Base-by-base conservation (phyloP, 2,329 filamentous ascomycete genomes). In the Pseudogymnoascus sp. region DNA sequence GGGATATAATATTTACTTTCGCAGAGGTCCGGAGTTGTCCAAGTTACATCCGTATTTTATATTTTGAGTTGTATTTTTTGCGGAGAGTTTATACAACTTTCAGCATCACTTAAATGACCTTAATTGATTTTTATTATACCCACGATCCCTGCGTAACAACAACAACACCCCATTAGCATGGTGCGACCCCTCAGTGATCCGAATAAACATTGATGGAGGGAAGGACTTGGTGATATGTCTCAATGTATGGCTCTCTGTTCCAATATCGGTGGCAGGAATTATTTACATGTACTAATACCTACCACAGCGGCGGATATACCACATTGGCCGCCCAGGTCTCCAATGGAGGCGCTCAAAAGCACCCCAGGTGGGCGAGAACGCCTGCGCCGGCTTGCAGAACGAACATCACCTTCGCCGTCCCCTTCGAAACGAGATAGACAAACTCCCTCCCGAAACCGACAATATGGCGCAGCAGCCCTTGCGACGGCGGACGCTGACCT, bases 311-410 rank as follows among this genome's bases (percentile, higher is more conserved):
- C 64, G 25, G 63, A 79, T 66, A 80, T 82, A 71, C 75, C 79
- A 51, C 82, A 86, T 75, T 90, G 86, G 86, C 86, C 86, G 16
- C 86, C 86, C 21, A 79, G 83, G 73, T 89, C 86, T 63, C 86
- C 86, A 45, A 84, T 83, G 73, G 86, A 89, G 72, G 85, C 79
- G 62, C 79, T 89, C 19, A 72, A 86, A 39, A 81, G 83, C 73
- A 87, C 93, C 3, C 93, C 93, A 0, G 85, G 88, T 68, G 93
- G 92, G 62, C 88, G 92, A 71, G 86, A 88, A 73, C 88, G 86
- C 74, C 85, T 91, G 71, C 83, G 88, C 73, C 85, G 87, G 66
- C 80, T 89, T 70, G 83, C 85, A 68, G 84, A 87, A 68, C 85
- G 84, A 69, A 81, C 81, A 39, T 88, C 90, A 25, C 87, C 88